Conservation (phyloP, 805 yeast genomes). For the Candida golubevii region DNA sequence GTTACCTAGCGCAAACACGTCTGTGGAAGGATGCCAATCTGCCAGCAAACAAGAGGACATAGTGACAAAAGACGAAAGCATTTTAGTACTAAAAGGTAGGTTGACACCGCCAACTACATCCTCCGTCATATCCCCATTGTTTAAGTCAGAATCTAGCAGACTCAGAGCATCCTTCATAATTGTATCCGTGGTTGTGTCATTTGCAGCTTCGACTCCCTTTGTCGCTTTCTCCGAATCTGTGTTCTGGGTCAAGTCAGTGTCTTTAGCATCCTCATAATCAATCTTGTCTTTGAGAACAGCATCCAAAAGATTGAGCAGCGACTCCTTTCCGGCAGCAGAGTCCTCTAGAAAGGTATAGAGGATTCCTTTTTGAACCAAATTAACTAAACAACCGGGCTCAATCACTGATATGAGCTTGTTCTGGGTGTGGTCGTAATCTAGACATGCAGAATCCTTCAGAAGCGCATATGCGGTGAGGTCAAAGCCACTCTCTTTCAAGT, state of each 20-base stretch:
- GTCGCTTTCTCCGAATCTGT: neutral
- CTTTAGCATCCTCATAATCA: conserved; percentile 23
- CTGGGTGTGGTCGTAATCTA: conserved; percentile 45
- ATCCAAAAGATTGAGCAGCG: conserved; percentile 37
- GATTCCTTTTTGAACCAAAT: conserved; percentile 81
- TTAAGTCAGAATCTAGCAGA: neutral
- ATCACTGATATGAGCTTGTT: conserved; percentile 43
- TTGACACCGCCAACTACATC: neutral
- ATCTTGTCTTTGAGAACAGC: conserved; percentile 46
- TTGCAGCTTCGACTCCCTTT: neutral
- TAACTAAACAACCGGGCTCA: conserved; percentile 79
- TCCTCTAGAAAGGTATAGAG: conserved; percentile 70
- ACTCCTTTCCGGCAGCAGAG: conserved; percentile 31
- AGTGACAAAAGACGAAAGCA: conserved; percentile 33
- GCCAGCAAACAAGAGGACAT: conserved; percentile 44
- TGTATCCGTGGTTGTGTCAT: too few relatives aligned
- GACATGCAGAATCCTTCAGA: conserved; percentile 66
- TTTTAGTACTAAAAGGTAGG: conserved; percentile 23
- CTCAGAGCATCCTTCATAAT: neutral
- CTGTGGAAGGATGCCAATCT: conserved; percentile 53
- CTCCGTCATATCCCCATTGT: neutral
- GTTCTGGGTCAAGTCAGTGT: conserved; percentile 20
- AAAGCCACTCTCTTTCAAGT: conserved; percentile 78
- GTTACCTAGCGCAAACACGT: conserved; percentile 54
- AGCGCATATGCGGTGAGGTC: conserved; percentile 78